These are phyloP conservation scores for Boletus reticuloceps DNA, from an alignment of 768 basidiomycete species.

Conservation along the genomic window DNA sequence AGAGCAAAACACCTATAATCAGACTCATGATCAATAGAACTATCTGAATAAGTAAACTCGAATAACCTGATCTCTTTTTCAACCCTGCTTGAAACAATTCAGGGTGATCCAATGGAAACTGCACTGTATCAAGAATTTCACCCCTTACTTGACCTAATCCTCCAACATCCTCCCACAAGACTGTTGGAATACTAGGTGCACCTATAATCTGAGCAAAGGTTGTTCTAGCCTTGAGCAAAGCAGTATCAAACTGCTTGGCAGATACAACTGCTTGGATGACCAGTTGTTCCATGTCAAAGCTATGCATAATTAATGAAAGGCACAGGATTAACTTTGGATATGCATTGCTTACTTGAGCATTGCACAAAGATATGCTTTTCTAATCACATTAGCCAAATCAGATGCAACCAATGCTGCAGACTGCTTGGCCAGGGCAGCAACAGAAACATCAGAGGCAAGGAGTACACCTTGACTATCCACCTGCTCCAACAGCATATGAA, in stretches of 20 bases:
- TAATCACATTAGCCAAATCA: slow-evolving; percentile 73
- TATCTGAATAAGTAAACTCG: neutral
- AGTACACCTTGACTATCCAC: slow-evolving; percentile 36
- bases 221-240: slow-evolving; percentile 67
- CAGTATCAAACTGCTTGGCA: slow-evolving; percentile 66
- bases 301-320: neutral
- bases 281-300: neutral
- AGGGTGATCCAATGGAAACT: slow-evolving; percentile 86
- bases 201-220: slow-evolving; percentile 92
- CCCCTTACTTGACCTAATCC: slow-evolving; percentile 85
- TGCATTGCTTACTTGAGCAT: slow-evolving; percentile 17
- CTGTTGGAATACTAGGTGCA: slow-evolving; percentile 94
- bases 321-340: neutral
- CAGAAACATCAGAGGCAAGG: slow-evolving; percentile 75
- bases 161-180: slow-evolving; percentile 97
- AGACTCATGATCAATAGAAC: slow-evolving; percentile 1
- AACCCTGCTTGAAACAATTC: slow-evolving; percentile 88
- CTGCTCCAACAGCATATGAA: slow-evolving; percentile 49
- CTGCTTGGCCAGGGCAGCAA: slow-evolving; percentile 72
- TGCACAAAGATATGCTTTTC: slow-evolving; percentile 54
- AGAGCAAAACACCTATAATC: slow-evolving; percentile 74
- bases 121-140: slow-evolving; percentile 95
- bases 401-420: slow-evolving; percentile 87
- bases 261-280: slow-evolving; percentile 18
- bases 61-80: slow-evolving; percentile 89